A percentile compares a stretch with the other conserved stretches of the same genome.
These are phyloP conservation scores for Hanseniaspora lachancei DNA, from an alignment of 805 yeast genomes.

Conservation along the genomic window DNA sequence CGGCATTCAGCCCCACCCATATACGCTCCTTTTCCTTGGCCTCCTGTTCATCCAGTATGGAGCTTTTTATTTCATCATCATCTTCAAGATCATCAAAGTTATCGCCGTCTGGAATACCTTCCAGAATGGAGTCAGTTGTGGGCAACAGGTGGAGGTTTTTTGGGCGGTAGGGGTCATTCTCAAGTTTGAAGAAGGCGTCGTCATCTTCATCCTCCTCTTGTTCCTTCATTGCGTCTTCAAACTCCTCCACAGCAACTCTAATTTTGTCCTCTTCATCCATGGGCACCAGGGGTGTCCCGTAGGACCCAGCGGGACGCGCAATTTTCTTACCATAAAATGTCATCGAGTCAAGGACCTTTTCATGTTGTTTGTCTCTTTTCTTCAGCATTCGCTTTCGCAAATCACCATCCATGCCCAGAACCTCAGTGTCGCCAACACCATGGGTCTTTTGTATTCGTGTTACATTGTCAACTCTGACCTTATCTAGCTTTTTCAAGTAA, in stretches of 20 bases:
- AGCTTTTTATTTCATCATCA: constrained; percentile 60
- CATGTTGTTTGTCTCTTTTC: constrained; percentile 15
- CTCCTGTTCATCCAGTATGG: constrained; percentile 57
- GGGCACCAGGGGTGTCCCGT: not conserved
- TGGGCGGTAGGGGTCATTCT: constrained; percentile 35
- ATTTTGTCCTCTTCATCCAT: constrained; percentile 11
- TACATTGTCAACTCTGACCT: constrained; percentile 22
- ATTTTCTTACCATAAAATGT: constrained; percentile 15
- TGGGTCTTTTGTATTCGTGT: constrained; percentile 23
- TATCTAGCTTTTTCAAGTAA: constrained; percentile 25
- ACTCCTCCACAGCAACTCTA: constrained; percentile 11
- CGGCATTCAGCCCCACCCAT: constrained; percentile 85
- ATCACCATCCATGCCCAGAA: constrained; percentile 13
- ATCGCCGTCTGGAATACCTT: constrained; percentile 44
- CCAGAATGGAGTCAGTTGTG: constrained; percentile 41
- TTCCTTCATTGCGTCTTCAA: constrained; percentile 2
- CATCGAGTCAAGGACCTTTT: constrained; percentile 18
- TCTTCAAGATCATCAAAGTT: constrained; percentile 62
- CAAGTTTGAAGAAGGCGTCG: constrained; percentile 24
- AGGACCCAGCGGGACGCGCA: not conserved
- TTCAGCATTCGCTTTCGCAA: constrained; percentile 15
- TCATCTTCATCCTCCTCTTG: constrained; percentile 14
- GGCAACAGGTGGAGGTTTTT: constrained; percentile 46
- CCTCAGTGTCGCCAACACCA: constrained; percentile 25
- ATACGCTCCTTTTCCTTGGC: constrained; percentile 60